phyloP scores from a whole-genome alignment of 1,284 basidiomycete genomes.

The Puccinia triticina region DNA sequence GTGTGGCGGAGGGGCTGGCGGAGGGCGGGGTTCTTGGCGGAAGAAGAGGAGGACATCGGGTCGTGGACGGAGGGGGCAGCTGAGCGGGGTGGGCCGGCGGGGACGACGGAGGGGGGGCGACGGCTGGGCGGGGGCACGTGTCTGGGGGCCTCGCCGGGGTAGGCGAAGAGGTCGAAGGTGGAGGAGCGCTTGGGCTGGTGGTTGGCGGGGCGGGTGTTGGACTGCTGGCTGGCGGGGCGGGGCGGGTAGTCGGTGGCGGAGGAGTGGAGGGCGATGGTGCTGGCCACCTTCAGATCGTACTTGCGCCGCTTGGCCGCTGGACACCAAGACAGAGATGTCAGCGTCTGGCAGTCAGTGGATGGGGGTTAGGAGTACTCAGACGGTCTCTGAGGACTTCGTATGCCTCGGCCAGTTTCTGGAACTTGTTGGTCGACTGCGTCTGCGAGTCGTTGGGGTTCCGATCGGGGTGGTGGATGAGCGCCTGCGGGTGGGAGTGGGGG shows the following conservation, averaged over 20 bases:
- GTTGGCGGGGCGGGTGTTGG: background rate
- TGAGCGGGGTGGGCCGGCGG: background rate
- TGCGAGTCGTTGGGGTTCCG: constrained; percentile 42
- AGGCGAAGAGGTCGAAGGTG: constrained; percentile 34
- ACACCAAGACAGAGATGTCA: background rate
- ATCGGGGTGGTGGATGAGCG: constrained; percentile 44
- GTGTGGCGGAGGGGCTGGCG: background rate
- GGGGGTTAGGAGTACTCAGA: constrained; percentile 8
- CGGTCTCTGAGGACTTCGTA: constrained; percentile 35
- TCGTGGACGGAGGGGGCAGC: background rate
- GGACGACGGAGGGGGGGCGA: background rate
- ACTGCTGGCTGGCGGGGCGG: background rate
- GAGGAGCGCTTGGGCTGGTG: constrained; percentile 17
- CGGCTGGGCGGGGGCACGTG: constrained; percentile 16
- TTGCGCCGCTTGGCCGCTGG: constrained; percentile 21
- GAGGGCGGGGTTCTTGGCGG: background rate
- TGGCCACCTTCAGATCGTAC: constrained; percentile 27
- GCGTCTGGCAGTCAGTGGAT: background rate
- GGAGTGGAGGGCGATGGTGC: background rate
- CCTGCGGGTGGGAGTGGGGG: background rate
- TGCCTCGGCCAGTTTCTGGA: constrained; percentile 37
- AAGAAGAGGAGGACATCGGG: too few relatives aligned
- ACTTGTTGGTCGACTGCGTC: constrained; percentile 34
- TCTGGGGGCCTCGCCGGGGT: constrained; percentile 19
- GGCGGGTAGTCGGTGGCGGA: background rate